Evolutionary conservation across 768 basidiomycete species (phyloP), one percentile per base, ranked within the genome.

Genomic region (Fibroporia radiculosa): DNA sequence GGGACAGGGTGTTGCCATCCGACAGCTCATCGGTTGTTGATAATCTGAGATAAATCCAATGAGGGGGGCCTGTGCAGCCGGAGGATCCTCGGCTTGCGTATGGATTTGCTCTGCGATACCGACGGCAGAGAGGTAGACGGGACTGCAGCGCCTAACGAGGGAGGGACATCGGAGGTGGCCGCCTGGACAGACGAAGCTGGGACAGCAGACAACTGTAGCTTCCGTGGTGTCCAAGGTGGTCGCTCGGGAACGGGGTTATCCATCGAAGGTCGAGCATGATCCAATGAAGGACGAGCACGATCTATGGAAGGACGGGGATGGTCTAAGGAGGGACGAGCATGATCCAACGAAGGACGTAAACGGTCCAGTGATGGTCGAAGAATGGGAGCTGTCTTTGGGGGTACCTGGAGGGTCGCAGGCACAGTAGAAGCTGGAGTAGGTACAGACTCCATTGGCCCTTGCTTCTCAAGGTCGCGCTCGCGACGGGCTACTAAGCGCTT

Each of bases 401-500:
- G 34, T 19, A 35, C 14, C 7, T 12, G 14, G 6, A 19, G 14
- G 20, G 34, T 35, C 10, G 34, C 14, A 35, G 34, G 34, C 10
- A 19, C 20, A 7, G 34, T 35, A 18, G 34, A 8, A 35, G 8
- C 34, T 18, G 34, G 34, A 19, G 7, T 19, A n/a, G 29, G 27
- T 7, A 24, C 18, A 38, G 37, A 24, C 14, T 3, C 25, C 5
- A 16, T 12, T 20, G 39, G 44, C 6, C 11, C 35, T 26, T 47
- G 46, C 20, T 43, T 33, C 44, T 48, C 43, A 3, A 45, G 23
- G 39, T 47, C 39, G n/a, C 34, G 33, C 16, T 46, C 37, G 16
- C 23, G n/a, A 18, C 35, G 7, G 5, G 16, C 39, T 24, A 25
- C 31, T 25, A 41, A 33, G 23, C 39, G 46, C 23, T 42, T 41